Percentiles rank a stretch among this genome's conserved stretches.
These are phyloP conservation scores for Coccinonectria pachysandricola DNA, from an alignment of 2,329 filamentous ascomycete species.

Conservation along the genomic window DNA sequence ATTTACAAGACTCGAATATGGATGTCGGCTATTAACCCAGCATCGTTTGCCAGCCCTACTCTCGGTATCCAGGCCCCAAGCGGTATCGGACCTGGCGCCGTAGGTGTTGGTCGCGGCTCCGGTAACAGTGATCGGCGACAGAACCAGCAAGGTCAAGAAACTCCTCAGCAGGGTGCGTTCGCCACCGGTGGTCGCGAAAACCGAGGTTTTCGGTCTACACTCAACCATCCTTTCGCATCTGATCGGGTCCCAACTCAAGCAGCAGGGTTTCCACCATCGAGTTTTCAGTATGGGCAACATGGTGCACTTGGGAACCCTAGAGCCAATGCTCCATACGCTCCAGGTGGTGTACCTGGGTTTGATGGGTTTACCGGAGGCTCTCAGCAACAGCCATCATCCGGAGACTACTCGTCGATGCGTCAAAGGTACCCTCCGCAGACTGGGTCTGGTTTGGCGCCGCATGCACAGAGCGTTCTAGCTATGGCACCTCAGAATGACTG, in stretches of 20 bases:
- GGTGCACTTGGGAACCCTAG: constrained; percentile 25
- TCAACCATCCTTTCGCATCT: constrained; percentile 29
- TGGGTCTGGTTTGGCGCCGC: constrained; percentile 24
- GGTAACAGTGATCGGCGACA: constrained; percentile 35
- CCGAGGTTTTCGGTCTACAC: constrained; percentile 33
- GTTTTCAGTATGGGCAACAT: constrained; percentile 25
- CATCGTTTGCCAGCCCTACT: constrained; percentile 77
- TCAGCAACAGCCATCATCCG: constrained; percentile 27
- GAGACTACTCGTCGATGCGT: constrained; percentile 37
- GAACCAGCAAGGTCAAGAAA: constrained; percentile 30
- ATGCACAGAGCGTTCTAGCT: constrained; percentile 29
- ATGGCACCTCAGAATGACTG: constrained; percentile 46
- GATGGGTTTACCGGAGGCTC: constrained; percentile 21
- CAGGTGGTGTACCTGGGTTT: constrained; percentile 17
- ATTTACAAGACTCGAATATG: constrained; percentile 99
- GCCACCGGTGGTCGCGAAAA: constrained; percentile 25
- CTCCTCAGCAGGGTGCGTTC: constrained; percentile 26
- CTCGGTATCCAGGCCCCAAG: constrained; percentile 61
- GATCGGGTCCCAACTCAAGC: constrained; percentile 32
- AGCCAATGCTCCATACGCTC: constrained; percentile 19
- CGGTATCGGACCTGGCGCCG: constrained; percentile 54
- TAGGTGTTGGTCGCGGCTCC: constrained; percentile 44
- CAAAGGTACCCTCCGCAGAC: constrained; percentile 34
- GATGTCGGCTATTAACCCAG: constrained; percentile 99
- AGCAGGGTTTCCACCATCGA: constrained; percentile 24